Evolutionary conservation across 805 yeast genomes (phyloP).

Genomic region (Lipomyces chichibuensis): DNA sequence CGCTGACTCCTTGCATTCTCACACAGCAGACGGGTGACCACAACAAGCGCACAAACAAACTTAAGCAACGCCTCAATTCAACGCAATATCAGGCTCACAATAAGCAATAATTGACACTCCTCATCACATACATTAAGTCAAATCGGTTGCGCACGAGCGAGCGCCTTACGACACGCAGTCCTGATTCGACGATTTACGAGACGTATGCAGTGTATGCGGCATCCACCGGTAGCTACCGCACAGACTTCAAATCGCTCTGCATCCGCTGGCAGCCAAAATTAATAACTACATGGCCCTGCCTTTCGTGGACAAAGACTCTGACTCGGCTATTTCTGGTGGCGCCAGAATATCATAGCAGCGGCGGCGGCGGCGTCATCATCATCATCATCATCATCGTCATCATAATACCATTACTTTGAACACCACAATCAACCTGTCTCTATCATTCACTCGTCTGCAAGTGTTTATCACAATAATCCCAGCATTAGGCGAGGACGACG

Average conservation of each 20-base stretch:
- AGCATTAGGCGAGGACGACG: not conserved
- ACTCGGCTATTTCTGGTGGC: not conserved
- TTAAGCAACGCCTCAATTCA: not conserved
- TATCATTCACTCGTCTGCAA: no score
- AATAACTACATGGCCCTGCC: not conserved
- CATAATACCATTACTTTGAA: not conserved
- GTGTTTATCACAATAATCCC: not conserved
- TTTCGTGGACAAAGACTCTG: not conserved
- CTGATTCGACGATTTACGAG: not conserved
- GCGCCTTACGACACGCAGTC: not conserved
- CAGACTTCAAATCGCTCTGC: not conserved
- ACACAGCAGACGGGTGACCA: no score
- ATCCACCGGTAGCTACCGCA: not conserved
- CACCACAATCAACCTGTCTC: not conserved
- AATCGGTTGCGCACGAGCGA: not conserved
- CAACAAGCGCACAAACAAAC: not conserved
- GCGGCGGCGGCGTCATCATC: no score
- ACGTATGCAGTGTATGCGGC: not conserved
- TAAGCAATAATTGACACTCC: not conserved
- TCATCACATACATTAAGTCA: not conserved
- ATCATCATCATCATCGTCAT: not conserved
- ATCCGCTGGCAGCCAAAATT: constrained; percentile 15
- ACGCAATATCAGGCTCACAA: not conserved
- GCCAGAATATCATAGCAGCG: not conserved
- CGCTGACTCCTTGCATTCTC: not conserved